These are phyloP conservation scores for Zelonia costaricensis DNA, from an alignment of 208 protist species.

Conservation along the genomic window DNA sequence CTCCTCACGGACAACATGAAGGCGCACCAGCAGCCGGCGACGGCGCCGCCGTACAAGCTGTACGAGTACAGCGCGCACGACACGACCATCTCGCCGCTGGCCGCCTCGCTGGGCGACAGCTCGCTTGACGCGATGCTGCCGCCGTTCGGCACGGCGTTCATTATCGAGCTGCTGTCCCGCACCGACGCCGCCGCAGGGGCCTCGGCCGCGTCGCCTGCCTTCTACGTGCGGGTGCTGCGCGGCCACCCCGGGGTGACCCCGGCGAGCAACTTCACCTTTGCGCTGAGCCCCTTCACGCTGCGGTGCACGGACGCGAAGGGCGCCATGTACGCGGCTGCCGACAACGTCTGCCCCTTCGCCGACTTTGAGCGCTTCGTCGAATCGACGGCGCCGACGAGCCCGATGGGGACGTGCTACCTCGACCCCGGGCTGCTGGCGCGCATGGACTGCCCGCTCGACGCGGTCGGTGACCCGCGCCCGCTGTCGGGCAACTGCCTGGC, in stretches of 20 bases:
- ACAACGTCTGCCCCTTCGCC: conserved; percentile 53
- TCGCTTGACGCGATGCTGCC: conserved; percentile 48
- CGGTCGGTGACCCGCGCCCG: conserved; percentile 3
- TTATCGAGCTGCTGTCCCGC: conserved; percentile 52
- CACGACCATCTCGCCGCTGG: conserved; percentile 56
- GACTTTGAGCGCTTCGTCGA: conserved; percentile 62
- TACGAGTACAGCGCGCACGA: conserved; percentile 81
- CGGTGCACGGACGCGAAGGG: conserved; percentile 45
- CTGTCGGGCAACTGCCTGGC: conserved; percentile 33
- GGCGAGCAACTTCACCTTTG: conserved; percentile 38
- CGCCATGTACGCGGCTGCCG: conserved; percentile 28
- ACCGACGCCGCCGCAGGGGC: background rate
- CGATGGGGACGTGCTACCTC: conserved; percentile 62
- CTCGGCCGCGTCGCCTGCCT: background rate
- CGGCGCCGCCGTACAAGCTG: conserved; percentile 39
- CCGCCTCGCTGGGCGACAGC: conserved; percentile 47
- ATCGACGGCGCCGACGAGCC: conserved; percentile 40
- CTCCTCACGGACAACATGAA: conserved; percentile 48
- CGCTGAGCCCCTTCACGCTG: conserved; percentile 34
- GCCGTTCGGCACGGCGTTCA: conserved; percentile 59
- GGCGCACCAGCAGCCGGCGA: conserved; percentile 18
- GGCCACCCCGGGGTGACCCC: conserved; percentile 52
- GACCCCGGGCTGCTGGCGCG: conserved; percentile 32
- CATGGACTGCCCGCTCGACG: conserved; percentile 40
- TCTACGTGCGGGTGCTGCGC: conserved; percentile 49